Evolutionary conservation across 2,329 filamentous ascomycete species (phyloP).

Genomic region (Diaporthe vexans): DNA sequence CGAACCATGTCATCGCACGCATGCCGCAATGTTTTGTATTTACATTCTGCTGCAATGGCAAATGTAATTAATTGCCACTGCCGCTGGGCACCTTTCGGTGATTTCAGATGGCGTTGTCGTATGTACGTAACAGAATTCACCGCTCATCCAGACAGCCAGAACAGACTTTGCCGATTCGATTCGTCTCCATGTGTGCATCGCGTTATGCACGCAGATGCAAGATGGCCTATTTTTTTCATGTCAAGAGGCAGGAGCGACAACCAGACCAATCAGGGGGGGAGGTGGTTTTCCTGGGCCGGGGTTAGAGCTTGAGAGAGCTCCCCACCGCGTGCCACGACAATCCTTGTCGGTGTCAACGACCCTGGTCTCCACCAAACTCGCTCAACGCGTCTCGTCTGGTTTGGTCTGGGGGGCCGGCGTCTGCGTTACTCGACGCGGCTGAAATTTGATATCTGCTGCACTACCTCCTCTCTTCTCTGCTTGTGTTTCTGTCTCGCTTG

Average conservation of each 20-base stretch:
- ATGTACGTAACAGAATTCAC: not conserved
- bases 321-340: conserved; percentile 30
- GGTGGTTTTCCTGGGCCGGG: conserved; percentile 14
- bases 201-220: conserved; percentile 23
- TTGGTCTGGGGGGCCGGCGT: conserved; percentile 10
- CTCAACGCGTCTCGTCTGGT: conserved; percentile 38
- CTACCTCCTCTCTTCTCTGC: conserved; percentile 22
- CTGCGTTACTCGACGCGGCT: conserved; percentile 39
- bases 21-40: conserved; percentile 16
- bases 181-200: not conserved
- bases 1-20: not conserved
- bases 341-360: conserved; percentile 30
- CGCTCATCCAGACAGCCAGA: conserved; percentile 11
- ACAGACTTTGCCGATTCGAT: conserved; percentile 3
- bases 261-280: not conserved
- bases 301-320: conserved; percentile 17
- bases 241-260: conserved; percentile 17
- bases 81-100: too few relatives aligned
- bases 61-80: not conserved
- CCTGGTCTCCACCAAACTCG: conserved; percentile 33
- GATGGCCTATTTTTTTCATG: conserved; percentile 15
- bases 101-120: not conserved
- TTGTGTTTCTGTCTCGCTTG: conserved; percentile 29
- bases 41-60: not conserved
- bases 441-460: conserved; percentile 39